A percentile compares a stretch with the other conserved stretches of the same genome.
Evolutionary conservation across 23 red algal genomes (phyloP).

Genomic region (Pyropia haitanensis): DNA sequence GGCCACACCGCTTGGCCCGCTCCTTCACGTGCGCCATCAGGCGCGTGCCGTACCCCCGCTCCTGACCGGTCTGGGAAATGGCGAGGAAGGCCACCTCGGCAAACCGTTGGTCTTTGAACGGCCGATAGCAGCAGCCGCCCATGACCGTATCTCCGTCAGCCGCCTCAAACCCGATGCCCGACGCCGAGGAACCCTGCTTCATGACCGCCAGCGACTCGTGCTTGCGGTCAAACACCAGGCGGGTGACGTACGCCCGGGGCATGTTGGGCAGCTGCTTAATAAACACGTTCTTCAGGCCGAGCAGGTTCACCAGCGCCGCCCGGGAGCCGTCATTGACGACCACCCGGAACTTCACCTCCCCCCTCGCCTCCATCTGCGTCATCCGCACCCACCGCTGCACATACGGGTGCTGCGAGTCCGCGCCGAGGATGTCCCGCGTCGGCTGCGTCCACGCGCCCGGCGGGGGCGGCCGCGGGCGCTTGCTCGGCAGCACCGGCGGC

Average conservation of each 20-base stretch:
- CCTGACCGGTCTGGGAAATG: conserved; percentile 91
- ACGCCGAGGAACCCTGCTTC: conserved; percentile 24
- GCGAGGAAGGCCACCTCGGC: conserved; percentile 93
- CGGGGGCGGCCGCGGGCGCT: conserved; percentile 33
- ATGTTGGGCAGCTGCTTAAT: conserved; percentile 98
- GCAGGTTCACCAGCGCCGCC: conserved; percentile 61
- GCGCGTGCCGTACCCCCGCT: conserved; percentile 86
- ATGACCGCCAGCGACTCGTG: conserved; percentile 79
- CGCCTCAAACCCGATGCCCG: background rate
- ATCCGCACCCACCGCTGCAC: conserved; percentile 92
- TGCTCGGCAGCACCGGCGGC: conserved; percentile 26
- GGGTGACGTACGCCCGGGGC: conserved; percentile 89
- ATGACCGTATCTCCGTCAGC: conserved; percentile 65
- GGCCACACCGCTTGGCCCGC: conserved; percentile 62
- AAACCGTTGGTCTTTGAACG: conserved; percentile 83
- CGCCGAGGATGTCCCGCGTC: conserved; percentile 83
- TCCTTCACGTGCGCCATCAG: conserved; percentile 98
- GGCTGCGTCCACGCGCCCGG: conserved; percentile 31
- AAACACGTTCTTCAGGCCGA: conserved; percentile 98
- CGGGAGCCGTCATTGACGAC: conserved; percentile 76
- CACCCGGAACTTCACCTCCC: conserved; percentile 71
- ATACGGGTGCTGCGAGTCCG: conserved; percentile 92
- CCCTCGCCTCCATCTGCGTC: conserved; percentile 59
- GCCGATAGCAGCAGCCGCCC: conserved; percentile 99
- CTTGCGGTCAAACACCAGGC: conserved; percentile 96